phyloP scores from a whole-genome alignment of 75 land plant genomes.

The Sequoiadendron giganteum region DNA sequence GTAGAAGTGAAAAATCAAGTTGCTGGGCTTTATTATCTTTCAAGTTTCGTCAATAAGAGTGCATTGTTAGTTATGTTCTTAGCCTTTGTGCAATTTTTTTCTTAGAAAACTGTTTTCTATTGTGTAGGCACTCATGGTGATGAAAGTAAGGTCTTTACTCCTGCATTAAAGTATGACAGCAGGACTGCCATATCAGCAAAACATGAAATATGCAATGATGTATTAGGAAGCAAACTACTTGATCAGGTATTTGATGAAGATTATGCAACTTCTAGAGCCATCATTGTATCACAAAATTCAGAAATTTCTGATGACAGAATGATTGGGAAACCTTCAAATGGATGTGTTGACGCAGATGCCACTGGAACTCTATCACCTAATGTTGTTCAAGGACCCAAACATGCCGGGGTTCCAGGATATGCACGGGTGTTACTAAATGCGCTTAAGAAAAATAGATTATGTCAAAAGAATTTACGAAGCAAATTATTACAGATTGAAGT shows the following conservation, averaged over 20 bases:
- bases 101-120: background rate
- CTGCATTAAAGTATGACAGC: background rate
- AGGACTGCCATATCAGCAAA: background rate
- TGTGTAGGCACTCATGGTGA: background rate
- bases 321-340: background rate
- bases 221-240: background rate
- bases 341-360: background rate
- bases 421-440: conserved; percentile 58
- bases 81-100: background rate
- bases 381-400: conserved; percentile 8
- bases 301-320: background rate
- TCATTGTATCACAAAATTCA: background rate
- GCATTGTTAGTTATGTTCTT: background rate
- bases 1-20: background rate
- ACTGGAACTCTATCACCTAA: background rate
- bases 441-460: conserved; percentile 70
- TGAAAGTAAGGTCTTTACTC: background rate
- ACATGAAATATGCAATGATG: background rate
- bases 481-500: conserved; percentile 57
- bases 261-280: background rate
- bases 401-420: conserved; percentile 37
- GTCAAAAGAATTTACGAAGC: conserved; percentile 52
- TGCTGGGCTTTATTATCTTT: background rate
- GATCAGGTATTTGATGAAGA: background rate
- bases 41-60: background rate